Evolutionary conservation across 495 filamentous ascomycete species (phyloP), one percentile per base, ranked within the genome.

Genomic region (Xylaria castorea): DNA sequence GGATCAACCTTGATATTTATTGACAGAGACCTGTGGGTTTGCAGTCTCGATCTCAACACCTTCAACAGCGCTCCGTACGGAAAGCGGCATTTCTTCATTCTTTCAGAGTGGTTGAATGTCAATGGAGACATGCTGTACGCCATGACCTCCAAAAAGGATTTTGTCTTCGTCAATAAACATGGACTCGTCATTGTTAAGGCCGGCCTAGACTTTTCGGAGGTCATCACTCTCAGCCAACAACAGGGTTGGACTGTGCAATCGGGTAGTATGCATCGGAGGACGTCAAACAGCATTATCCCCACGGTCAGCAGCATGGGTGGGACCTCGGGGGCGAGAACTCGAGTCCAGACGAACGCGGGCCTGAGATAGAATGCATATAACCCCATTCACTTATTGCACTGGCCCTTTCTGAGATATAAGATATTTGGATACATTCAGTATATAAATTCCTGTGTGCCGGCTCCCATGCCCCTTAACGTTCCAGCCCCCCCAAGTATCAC

Each of bases 1-100:
- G 70, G 78, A 12, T 74, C 77, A 11, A 80, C 74, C 1, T 22
- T 80, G 8, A 14, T 79, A 25, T 78, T 80, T 51, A 51, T 79
- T 3, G 75, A 80, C 32, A 50, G 63, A 55, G 69, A 78, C 30
- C 72, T 76, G 3, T 80, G 79, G 79, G 44, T 80, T 5, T 80
- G 77, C 72, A 80, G 68, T 55, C 48, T 72, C 0, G 66, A 78
- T 8, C 60, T 80, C 44, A 38, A 73, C 65, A 20, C 58, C 25
- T 34, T 53, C 27, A 65, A 72, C 38, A 25, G 51, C 9, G 40
- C 55, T 14, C 30, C 67, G 11, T 72, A 71, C 14, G 70, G 62
- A 46, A 60, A 55, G 12, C 73, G 76, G 12, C 76, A 78, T 60
- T 80, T 80, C 72, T 80, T 80, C 44, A 70, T 73, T 11, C 42